phyloP scores from a whole-genome alignment of 2,329 filamentous ascomycete genomes.

The Cyphellophora europaea region DNA sequence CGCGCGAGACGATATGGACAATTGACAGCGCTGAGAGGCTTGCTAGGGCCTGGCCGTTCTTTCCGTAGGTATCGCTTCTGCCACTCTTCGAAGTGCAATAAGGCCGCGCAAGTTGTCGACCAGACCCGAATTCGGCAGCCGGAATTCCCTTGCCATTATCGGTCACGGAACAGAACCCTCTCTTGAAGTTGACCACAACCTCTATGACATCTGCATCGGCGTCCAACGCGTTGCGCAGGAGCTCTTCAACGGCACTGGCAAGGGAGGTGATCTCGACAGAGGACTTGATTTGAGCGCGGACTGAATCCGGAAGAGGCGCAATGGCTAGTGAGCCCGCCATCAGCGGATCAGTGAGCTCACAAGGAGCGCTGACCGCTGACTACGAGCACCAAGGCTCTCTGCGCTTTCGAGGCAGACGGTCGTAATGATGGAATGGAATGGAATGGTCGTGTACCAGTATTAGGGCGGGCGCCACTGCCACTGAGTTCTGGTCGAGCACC shows the following conservation, averaged over 20 bases:
- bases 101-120: conserved; percentile 30
- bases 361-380: background rate
- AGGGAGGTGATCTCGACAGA: conserved; percentile 71
- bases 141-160: conserved; percentile 77
- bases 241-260: conserved; percentile 58
- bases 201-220: conserved; percentile 60
- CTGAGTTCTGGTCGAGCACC: too few species aligned
- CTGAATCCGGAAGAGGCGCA: conserved; percentile 7
- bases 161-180: conserved; percentile 69
- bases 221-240: conserved; percentile 80
- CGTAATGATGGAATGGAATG: background rate
- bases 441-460: too few species aligned
- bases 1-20: conserved; percentile 65
- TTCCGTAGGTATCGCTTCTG: conserved; percentile 48
- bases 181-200: conserved; percentile 62
- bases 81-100: conserved; percentile 72
- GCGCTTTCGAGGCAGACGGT: too few species aligned
- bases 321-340: too few species aligned
- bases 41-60: conserved; percentile 65
- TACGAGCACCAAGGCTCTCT: too few species aligned
- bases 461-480: too few species aligned
- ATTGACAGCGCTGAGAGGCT: conserved; percentile 69
- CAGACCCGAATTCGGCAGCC: conserved; percentile 55
- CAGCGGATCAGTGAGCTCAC: background rate
- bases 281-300: conserved; percentile 61